Percentiles rank a stretch among this genome's conserved stretches.
phyloP scores from a whole-genome alignment of 139 green algal genomes.

The Astrephomene gubernaculifera region DNA sequence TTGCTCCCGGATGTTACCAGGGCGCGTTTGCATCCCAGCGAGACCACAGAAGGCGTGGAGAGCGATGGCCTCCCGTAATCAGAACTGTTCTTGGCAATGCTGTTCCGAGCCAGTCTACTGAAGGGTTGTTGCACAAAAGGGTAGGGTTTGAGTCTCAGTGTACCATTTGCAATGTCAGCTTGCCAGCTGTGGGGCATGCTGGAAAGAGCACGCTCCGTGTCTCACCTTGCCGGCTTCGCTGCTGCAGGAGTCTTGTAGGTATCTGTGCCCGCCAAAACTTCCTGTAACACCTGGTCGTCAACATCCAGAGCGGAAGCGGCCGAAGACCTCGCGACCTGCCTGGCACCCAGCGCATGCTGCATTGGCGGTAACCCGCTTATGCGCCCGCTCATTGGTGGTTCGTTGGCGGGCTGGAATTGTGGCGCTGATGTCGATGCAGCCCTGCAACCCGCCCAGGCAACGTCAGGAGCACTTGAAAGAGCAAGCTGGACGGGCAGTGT shows the following conservation, averaged over 20 bases:
- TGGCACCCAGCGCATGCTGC: not conserved
- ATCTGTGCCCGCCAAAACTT: constrained; percentile 29
- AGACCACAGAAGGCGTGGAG: not conserved
- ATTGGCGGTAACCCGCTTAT: not conserved
- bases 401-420: too few species aligned
- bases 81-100: too few species aligned
- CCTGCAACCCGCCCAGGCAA: too few species aligned
- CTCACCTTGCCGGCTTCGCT: not conserved
- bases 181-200: too few species aligned
- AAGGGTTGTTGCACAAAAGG: too few species aligned
- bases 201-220: too few species aligned
- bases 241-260: constrained; percentile 17
- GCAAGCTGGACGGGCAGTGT: too few species aligned
- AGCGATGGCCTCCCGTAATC: not conserved
- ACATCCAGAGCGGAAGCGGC: not conserved
- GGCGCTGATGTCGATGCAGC: constrained; percentile 1
- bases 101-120: too few species aligned
- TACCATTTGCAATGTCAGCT: too few species aligned
- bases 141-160: too few species aligned
- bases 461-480: too few species aligned
- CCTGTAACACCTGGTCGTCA: constrained; percentile 28
- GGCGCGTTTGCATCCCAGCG: constrained; percentile 1
- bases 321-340: not conserved
- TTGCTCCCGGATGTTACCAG: constrained; percentile 4
- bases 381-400: not conserved